These are phyloP conservation scores for Casuarina equisetifolia DNA, from an alignment of 306 rosid genomes.

Conservation along the genomic window DNA sequence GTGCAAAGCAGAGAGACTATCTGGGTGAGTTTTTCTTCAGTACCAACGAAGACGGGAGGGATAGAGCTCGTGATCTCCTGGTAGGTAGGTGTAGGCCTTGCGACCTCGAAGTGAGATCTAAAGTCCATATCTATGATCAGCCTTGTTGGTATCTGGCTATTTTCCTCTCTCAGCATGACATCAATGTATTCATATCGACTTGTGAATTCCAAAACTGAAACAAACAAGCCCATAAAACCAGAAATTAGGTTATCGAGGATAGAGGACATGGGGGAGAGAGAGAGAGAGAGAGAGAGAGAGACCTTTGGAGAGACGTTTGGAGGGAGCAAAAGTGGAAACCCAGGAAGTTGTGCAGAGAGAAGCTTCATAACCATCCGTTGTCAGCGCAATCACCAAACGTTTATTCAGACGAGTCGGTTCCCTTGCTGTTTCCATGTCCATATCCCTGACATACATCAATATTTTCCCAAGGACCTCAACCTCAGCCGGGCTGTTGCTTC, in stretches of 20 bases:
- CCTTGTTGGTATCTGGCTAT: slow-evolving; percentile 28
- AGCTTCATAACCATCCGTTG: slow-evolving; percentile 45
- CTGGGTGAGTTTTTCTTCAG: slow-evolving; percentile 36
- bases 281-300: too few relatives aligned
- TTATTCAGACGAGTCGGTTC: slow-evolving; percentile 28
- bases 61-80: slow-evolving; percentile 32
- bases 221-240: neutral
- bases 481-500: slow-evolving; percentile 32
- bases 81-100: slow-evolving; percentile 43
- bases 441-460: slow-evolving; percentile 21
- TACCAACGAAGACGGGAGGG: slow-evolving; percentile 52
- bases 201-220: slow-evolving; percentile 21
- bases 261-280: too few relatives aligned
- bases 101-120: slow-evolving; percentile 52
- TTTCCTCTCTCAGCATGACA: slow-evolving; percentile 29
- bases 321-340: slow-evolving; percentile 24
- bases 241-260: neutral
- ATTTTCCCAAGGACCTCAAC: slow-evolving; percentile 36
- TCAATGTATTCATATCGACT: slow-evolving; percentile 51
- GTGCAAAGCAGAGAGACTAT: slow-evolving; percentile 43
- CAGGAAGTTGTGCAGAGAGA: slow-evolving; percentile 48
- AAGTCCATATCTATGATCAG: slow-evolving; percentile 54
- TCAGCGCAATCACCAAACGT: slow-evolving; percentile 32
- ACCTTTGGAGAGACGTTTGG: neutral
- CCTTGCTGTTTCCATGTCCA: neutral